These are phyloP conservation scores for Dioscorea alata DNA, from an alignment of 106 monocot species.

Conservation along the genomic window DNA sequence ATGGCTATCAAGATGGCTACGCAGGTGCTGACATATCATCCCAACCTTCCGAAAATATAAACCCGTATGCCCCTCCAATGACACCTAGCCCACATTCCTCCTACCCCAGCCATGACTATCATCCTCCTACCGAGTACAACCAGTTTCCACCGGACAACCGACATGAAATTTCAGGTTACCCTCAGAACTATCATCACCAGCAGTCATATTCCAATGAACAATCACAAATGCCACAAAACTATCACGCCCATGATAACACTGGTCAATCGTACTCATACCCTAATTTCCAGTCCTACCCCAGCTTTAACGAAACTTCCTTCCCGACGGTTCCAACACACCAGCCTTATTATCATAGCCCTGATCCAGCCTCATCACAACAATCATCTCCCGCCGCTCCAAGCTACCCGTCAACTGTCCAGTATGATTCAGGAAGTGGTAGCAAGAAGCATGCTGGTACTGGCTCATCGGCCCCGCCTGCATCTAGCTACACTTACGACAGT, in stretches of 20 bases:
- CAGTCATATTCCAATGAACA: constrained; percentile 26
- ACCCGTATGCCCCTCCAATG: constrained; percentile 6
- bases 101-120: constrained; percentile 15
- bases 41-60: constrained; percentile 23
- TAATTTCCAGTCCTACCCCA: constrained; percentile 74
- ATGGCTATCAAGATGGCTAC: constrained; percentile 15
- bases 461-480: constrained; percentile 15
- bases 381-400: constrained; percentile 16
- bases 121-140: constrained; percentile 19
- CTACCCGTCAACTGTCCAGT: constrained; percentile 12
- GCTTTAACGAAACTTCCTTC: constrained; percentile 43
- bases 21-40: constrained; percentile 19
- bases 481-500: constrained; percentile 46
- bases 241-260: constrained; percentile 21
- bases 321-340: constrained; percentile 48
- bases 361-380: constrained; percentile 16
- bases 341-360: constrained; percentile 40
- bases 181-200: constrained; percentile 25
- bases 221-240: constrained; percentile 20
- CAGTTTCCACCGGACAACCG: constrained; percentile 11
- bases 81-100: constrained; percentile 23
- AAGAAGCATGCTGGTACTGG: constrained; percentile 2
- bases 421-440: constrained; percentile 6
- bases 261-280: constrained; percentile 33
- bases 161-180: constrained; percentile 31